A percentile compares a stretch with the other conserved stretches of the same genome.
phyloP scores from a whole-genome alignment of 75 land plant genomes.

The Picea glauca region DNA sequence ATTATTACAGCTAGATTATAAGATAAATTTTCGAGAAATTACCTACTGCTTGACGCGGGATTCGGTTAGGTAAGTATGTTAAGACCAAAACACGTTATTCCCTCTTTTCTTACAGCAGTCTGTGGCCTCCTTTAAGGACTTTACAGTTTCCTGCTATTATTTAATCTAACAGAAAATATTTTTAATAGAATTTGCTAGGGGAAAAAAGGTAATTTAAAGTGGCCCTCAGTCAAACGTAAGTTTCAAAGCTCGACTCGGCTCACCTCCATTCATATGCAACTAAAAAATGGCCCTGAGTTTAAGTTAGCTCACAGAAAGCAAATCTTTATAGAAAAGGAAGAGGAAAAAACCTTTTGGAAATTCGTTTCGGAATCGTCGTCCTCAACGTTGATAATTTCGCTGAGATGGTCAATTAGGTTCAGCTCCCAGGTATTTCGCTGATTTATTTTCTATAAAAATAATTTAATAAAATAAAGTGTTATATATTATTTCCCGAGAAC shows the following conservation, averaged over 20 bases:
- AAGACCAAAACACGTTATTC: too few relatives aligned
- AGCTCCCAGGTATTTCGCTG: constrained; percentile 98
- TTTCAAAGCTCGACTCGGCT: neutral
- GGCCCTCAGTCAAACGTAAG: too few relatives aligned
- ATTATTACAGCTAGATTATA: too few relatives aligned
- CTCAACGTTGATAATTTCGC: constrained; percentile 64
- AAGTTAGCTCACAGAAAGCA: neutral
- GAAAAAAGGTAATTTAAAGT: too few relatives aligned
- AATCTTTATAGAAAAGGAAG: neutral
- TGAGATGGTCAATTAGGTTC: constrained; percentile 78
- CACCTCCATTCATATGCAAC: neutral
- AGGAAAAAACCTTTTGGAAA: constrained; percentile 82
- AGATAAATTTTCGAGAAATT: too few relatives aligned
- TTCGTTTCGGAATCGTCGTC: constrained; percentile 80
- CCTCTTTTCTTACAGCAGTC: too few relatives aligned
- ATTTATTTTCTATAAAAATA: constrained; percentile 74
- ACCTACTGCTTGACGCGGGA: too few relatives aligned
- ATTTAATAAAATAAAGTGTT: constrained; percentile 1
- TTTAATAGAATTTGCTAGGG: too few relatives aligned
- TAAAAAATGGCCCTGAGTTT: neutral
- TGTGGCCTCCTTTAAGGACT: too few relatives aligned
- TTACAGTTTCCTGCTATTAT: too few relatives aligned
- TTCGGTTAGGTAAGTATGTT: too few relatives aligned
- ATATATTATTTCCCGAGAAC: neutral
- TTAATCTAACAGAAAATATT: too few relatives aligned